A percentile compares a stretch with the other conserved stretches of the same genome.
Evolutionary conservation across 805 yeast species (phyloP).

Genomic region (Tetrapisispora nanseiensis): DNA sequence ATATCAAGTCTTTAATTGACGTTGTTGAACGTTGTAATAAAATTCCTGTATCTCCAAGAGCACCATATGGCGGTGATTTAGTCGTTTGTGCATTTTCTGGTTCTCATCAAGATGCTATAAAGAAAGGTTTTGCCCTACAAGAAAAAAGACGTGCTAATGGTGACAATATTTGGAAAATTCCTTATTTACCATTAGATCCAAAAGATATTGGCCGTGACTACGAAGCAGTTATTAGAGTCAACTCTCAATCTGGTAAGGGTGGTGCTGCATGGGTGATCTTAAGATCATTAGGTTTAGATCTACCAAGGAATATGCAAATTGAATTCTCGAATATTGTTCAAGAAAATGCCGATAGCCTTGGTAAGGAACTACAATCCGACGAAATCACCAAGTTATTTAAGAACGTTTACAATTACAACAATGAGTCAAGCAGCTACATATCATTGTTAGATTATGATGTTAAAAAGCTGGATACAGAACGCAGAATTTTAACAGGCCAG

Average conservation of each 20-base stretch:
- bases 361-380: constrained; percentile 55
- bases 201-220: constrained; percentile 79
- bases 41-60: constrained; percentile 67
- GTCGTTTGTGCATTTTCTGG: constrained; percentile 81
- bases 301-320: constrained; percentile 73
- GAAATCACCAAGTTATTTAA: constrained; percentile 63
- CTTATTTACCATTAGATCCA: constrained; percentile 79
- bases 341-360: constrained; percentile 54
- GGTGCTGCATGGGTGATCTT: constrained; percentile 85
- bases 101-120: constrained; percentile 83
- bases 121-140: constrained; percentile 57
- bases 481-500: constrained; percentile 34
- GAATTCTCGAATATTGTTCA: constrained; percentile 68
- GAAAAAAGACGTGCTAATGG: constrained; percentile 31
- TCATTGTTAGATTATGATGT: constrained; percentile 41
- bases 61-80: constrained; percentile 75
- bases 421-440: constrained; percentile 20
- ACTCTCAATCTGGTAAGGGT: constrained; percentile 83
- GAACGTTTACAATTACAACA: constrained; percentile 45
- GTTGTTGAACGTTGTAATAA: constrained; percentile 72
- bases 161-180: constrained; percentile 52
- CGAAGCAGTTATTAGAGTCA: constrained; percentile 84
- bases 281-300: constrained; percentile 63
- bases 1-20: constrained; percentile 55
- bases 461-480: constrained; percentile 24